Evolutionary conservation across 2,329 filamentous ascomycete genomes (phyloP), one percentile per base, ranked within the genome.

Genomic region (Diaporthe humulicola): DNA sequence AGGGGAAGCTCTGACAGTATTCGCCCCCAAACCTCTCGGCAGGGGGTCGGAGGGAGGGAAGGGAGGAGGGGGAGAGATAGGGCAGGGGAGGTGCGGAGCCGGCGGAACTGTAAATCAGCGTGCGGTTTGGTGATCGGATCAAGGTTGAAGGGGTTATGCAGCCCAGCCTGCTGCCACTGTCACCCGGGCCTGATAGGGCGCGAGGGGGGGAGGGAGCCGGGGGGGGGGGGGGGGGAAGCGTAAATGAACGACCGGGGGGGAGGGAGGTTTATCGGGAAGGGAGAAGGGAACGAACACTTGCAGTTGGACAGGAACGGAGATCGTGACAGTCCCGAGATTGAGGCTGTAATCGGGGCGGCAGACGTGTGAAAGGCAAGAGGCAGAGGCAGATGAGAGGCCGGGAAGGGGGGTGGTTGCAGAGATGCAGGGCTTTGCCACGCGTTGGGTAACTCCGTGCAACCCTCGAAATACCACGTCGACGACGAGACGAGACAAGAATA

Each of bases 61-160:
- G 3, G 42, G 28, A 22, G 19, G 12, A n/a, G 61, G 25, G n/a
- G 40, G 38, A 19, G 57, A 33, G 33, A 10, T n/a, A 33, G 5
- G 57, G 57, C 14, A 50, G 45, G 45, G 45, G 12, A n/a, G 22
- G 40, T 64, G 25, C 45, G n/a, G 60, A 45, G 22, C 40, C 17
- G 60, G 64, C 64, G 64, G 64, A 67, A 67, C 45, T 67, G 64
- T 67, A 67, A 67, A 67, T 64, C 42, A 25, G 28, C 17, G 14
- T 38, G 14, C 19, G 25, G 58, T 19, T 8, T 17, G 61, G 22
- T 30, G 9, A 42, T 48, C 28, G 42, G 52, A 50, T 52, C 42
- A 67, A 50, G 45, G 42, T 36, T 50, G 61, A 10, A 38, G 6
- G 28, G 17, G 30, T 33, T 45, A 64, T 64, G 40, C 60, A 64